These are phyloP conservation scores for Wallacemonas sp. DNA, from an alignment of 208 protist genomes.

Conservation along the genomic window DNA sequence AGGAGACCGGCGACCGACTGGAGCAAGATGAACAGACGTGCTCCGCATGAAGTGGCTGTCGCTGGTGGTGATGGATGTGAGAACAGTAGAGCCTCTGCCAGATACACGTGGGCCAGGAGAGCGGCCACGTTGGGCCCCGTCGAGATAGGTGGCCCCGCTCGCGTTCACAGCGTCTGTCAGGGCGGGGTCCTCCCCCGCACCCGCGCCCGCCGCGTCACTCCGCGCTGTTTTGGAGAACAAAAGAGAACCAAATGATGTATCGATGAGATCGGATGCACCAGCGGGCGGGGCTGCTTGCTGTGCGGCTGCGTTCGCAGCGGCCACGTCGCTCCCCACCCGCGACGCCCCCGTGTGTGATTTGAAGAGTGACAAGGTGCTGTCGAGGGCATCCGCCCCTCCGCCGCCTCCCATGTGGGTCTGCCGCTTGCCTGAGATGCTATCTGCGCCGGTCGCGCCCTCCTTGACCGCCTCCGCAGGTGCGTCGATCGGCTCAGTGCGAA, in stretches of 20 bases:
- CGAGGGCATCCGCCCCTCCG: background rate
- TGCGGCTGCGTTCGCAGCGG: background rate
- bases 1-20: conserved; percentile 13
- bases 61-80: conserved; percentile 42
- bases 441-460: background rate
- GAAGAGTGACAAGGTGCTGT: background rate
- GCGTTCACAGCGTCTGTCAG: background rate
- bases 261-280: conserved; percentile 1
- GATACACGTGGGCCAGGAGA: background rate
- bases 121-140: conserved; percentile 3
- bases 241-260: conserved; percentile 1
- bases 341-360: too few species aligned
- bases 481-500: conserved; percentile 50
- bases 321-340: background rate
- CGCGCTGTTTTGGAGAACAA: conserved; percentile 1
- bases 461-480: background rate
- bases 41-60: conserved; percentile 36
- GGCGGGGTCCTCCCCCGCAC: background rate
- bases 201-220: background rate
- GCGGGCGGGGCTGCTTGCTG: background rate
- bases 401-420: background rate
- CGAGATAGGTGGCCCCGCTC: background rate
- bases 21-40: conserved; percentile 40
- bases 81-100: conserved; percentile 26
- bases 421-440: background rate